Percentiles rank a stretch among this genome's conserved stretches.
Evolutionary conservation across 225 moss, liverwort and hornwort genomes (phyloP).

Genomic region (Marchantia polymorpha): DNA sequence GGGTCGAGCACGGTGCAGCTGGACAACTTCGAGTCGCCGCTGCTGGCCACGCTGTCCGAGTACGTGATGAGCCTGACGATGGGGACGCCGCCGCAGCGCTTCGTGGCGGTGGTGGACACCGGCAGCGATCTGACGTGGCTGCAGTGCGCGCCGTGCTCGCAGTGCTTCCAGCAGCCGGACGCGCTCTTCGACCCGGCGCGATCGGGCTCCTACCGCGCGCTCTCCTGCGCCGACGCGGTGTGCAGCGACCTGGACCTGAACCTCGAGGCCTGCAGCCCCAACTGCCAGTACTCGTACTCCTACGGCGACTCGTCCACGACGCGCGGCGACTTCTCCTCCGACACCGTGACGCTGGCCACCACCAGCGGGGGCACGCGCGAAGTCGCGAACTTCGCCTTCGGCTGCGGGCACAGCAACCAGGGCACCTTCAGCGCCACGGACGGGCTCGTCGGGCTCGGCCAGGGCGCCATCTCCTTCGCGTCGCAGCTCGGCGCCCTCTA

Average conservation of each 20-base stretch:
- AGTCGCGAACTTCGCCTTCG: conserved; percentile 41
- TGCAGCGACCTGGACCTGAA: conserved; percentile 30
- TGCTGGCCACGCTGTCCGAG: conserved; percentile 39
- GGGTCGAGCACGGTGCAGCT: neutral
- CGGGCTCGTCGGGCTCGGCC: conserved; percentile 46
- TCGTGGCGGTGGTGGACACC: conserved; percentile 45
- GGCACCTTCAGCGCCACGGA: conserved; percentile 38
- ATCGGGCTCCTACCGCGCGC: conserved; percentile 35
- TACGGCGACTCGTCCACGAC: conserved; percentile 40
- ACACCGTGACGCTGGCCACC: conserved; percentile 33
- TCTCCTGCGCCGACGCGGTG: conserved; percentile 37
- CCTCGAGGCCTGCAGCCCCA: conserved; percentile 35
- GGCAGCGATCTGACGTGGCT: conserved; percentile 50
- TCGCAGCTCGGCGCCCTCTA: conserved; percentile 37
- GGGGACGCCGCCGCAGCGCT: conserved; percentile 39
- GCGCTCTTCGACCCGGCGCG: conserved; percentile 22
- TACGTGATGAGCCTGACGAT: conserved; percentile 42
- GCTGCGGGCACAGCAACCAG: conserved; percentile 43
- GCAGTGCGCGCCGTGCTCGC: conserved; percentile 36
- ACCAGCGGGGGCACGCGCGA: conserved; percentile 25
- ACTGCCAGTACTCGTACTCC: conserved; percentile 33
- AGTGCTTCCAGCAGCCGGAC: conserved; percentile 40
- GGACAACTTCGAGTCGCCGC: conserved; percentile 38
- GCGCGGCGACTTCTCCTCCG: conserved; percentile 34
- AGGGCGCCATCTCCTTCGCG: conserved; percentile 38